These are phyloP conservation scores for Gloeophyllum trabeum DNA, from an alignment of 768 basidiomycete genomes.

Conservation along the genomic window DNA sequence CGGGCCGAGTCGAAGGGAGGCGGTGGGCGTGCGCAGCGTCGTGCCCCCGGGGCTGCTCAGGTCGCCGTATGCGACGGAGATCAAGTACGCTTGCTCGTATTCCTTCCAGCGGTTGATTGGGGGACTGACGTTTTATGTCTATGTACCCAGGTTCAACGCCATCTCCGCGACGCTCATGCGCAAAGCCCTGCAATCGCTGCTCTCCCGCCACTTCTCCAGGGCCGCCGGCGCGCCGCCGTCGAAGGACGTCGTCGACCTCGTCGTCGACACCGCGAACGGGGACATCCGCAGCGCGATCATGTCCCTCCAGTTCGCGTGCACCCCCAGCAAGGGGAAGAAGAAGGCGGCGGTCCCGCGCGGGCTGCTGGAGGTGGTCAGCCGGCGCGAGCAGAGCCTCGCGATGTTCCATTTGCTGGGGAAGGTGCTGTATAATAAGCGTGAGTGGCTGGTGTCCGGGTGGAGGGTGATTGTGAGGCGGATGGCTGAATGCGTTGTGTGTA, in stretches of 20 bases:
- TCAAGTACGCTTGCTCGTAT: slow-evolving; percentile 42
- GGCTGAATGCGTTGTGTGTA: too few species aligned
- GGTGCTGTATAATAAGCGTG: slow-evolving; percentile 92
- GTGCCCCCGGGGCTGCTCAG: slow-evolving; percentile 56
- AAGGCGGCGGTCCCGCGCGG: slow-evolving; percentile 13
- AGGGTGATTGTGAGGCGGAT: background rate
- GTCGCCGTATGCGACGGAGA: slow-evolving; percentile 70
- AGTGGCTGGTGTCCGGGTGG: too few species aligned
- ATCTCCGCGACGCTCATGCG: slow-evolving; percentile 80
- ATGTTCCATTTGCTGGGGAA: slow-evolving; percentile 92
- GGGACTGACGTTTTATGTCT: slow-evolving; percentile 1
- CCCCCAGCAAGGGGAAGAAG: slow-evolving; percentile 20
- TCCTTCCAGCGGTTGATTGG: too few species aligned
- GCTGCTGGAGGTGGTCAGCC: slow-evolving; percentile 63
- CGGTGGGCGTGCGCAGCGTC: slow-evolving; percentile 58
- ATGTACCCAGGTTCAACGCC: slow-evolving; percentile 83
- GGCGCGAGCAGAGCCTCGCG: slow-evolving; percentile 75
- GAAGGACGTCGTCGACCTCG: slow-evolving; percentile 59
- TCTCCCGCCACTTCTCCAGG: slow-evolving; percentile 34
- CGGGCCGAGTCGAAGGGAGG: slow-evolving; percentile 36
- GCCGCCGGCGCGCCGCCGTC: slow-evolving; percentile 26
- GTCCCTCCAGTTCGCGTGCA: slow-evolving; percentile 80
- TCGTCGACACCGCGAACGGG: slow-evolving; percentile 75
- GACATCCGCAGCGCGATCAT: slow-evolving; percentile 93
- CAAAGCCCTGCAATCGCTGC: slow-evolving; percentile 59